Base-by-base conservation (phyloP, 495 filamentous ascomycete genomes). In the Daldinia childiae region DNA sequence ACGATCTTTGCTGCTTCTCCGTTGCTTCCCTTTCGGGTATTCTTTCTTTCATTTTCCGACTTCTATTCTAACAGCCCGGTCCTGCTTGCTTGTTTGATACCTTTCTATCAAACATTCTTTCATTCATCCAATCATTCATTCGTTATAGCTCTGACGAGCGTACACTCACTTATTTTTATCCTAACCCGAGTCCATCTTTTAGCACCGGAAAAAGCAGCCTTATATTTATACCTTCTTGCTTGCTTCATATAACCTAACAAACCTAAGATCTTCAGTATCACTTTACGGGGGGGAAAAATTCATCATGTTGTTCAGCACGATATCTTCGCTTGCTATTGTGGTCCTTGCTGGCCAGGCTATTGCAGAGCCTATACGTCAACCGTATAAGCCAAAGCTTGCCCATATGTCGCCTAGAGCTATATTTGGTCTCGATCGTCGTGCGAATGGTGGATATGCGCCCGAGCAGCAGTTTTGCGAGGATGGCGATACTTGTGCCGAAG, bases 401-500 rank as follows among this genome's bases (percentile, higher is more conserved):
- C 79, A 75, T 69, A 82, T 82, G 75, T 80, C 83, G 1, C 58
- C 76, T 62, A 80, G 74, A 41, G 70, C 77, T 19, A 43, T 84
- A 12, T 80, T 84, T 34, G 81, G 80, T 48, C 72, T 84, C 43
- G 66, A 74, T 34, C 82, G 81, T 39, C 80, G 82, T 34, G 57
- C 68, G 8, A 64, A 76, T 19, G 75, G 78, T 39, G 82, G 81
- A 54, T 85, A 85, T 69, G 68, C 78, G 68, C 82, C 83, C 19
- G 73, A 74, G 50, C 76, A 81, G 75, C 74, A 78, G 39, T 73
- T 78, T 32, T 84, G 83, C 59, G 73, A 77, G 19, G 58, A 67
- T 26, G 83, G 82, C 39, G 55, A 74, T 52, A 84, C 83, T 4
- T 84, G 82, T 74, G 76, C 76, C n/a, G 79, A 83, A 69, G 82